Evolutionary conservation across 2,329 filamentous ascomycete species (phyloP), one percentile per base, ranked within the genome.

Genomic region (Periconia macrospinosa): DNA sequence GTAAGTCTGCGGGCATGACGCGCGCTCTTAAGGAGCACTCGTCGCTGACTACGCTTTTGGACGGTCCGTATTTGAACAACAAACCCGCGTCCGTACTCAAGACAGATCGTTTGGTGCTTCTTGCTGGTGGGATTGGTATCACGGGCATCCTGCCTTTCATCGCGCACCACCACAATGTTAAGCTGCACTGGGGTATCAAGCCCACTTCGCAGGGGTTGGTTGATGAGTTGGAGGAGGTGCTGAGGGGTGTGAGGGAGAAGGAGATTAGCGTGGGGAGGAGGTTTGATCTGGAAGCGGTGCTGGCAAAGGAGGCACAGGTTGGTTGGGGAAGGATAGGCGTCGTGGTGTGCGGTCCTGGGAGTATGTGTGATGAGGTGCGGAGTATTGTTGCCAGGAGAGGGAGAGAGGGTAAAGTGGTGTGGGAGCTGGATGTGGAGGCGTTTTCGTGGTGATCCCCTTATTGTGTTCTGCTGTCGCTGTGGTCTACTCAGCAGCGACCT

Each of bases 121-220:
- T 81, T 46, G 74, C 65, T 1, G 79, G 79, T 14, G 79, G 78
- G 10, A 78, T 81, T 27, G 79, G 78, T 23, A 77, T 81, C 61
- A 80, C 78, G 0, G 76, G 67, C 3, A 41, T 78, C 6, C 54
- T 81, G 3, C 71, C 76, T 1, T 76, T 67, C 45, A 41, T 73
- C 2, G 43, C 52, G 8, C 50, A 54, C 37, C 76, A 78, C 49
- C 44, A 52, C 17, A 78, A 78, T 53, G 64, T 71, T 6, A 78
- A 76, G 56, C 62, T 79, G 3, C 60, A 46, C 27, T 79, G 75
- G 75, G 75, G 75, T 47, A 59, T 76, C 9, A 69, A 66, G 49
- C 40, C 7, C 8, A 41, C 7, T 37, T 6, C 33, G 11, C 33
- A 37, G 15, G 33, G 33, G 5, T n/a, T 37, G 33, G 33, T 37